A percentile compares a stretch with the other conserved stretches of the same genome.
Evolutionary conservation across 352 stramenopile genomes (phyloP).

Genomic region (Pythium angustatum): DNA sequence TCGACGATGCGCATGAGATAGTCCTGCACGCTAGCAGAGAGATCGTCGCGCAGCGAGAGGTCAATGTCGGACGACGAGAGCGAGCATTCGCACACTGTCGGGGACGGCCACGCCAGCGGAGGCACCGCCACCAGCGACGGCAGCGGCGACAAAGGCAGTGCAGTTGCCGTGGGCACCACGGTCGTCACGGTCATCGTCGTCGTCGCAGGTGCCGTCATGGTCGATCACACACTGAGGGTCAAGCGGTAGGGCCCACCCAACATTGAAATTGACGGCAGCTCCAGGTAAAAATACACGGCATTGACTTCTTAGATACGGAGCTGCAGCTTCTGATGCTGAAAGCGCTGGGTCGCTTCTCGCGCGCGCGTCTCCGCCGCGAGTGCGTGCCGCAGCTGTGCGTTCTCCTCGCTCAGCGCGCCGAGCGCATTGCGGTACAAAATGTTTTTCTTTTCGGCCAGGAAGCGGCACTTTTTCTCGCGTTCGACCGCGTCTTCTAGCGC

Average conservation of each 20-base stretch:
- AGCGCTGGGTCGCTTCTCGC: slow-evolving; percentile 29
- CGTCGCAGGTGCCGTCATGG: no score
- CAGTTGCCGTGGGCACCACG: not conserved
- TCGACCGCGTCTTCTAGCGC: slow-evolving; percentile 46
- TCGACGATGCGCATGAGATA: slow-evolving; percentile 57
- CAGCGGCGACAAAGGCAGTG: not conserved
- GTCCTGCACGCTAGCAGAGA: slow-evolving; percentile 39
- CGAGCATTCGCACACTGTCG: slow-evolving; percentile 42
- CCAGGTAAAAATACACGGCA: slow-evolving; percentile 1
- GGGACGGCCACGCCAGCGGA: no score
- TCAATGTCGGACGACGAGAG: slow-evolving; percentile 40
- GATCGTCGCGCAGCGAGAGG: slow-evolving; percentile 34
- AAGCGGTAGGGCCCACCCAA: no score
- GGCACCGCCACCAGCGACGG: not conserved
- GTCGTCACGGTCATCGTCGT: not conserved
- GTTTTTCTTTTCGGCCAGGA: slow-evolving; percentile 73
- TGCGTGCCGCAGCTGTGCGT: slow-evolving; percentile 46
- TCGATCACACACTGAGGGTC: no score
- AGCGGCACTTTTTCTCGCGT: slow-evolving; percentile 70
- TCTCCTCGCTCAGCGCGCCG: slow-evolving; percentile 55
- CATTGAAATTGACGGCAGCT: not conserved
- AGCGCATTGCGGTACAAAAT: slow-evolving; percentile 76
- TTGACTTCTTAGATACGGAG: slow-evolving; percentile 36
- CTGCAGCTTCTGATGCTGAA: slow-evolving; percentile 36
- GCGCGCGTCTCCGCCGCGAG: slow-evolving; percentile 24